Evolutionary conservation across 2,329 filamentous ascomycete genomes (phyloP).

Genomic region (Scytalidium sp.): DNA sequence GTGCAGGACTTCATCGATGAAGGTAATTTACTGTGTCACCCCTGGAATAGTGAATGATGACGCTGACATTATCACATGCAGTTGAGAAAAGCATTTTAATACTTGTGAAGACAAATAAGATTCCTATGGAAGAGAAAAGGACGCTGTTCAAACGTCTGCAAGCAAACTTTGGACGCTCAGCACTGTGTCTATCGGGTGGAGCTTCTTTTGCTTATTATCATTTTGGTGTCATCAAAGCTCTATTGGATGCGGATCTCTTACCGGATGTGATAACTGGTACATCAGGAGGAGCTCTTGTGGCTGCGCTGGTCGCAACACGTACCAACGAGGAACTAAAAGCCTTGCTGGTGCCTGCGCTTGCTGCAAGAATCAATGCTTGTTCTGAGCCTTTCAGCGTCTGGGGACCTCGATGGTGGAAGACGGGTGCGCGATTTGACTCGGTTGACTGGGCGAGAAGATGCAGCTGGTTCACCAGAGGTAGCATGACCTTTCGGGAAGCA

Average conservation of each 20-base stretch:
- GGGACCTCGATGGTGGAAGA: slow-evolving; percentile 83
- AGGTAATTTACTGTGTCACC: slow-evolving; percentile 42
- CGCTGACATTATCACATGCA: slow-evolving; percentile 26
- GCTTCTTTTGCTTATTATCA: slow-evolving; percentile 97
- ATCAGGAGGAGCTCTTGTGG: slow-evolving; percentile 88
- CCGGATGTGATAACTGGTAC: slow-evolving; percentile 96
- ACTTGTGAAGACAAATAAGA: slow-evolving; percentile 63
- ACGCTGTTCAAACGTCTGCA: slow-evolving; percentile 82
- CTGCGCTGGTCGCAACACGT: slow-evolving; percentile 80
- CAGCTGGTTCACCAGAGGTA: slow-evolving; percentile 88
- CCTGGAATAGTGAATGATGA: background rate
- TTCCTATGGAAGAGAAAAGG: slow-evolving; percentile 72
- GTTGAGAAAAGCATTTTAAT: slow-evolving; percentile 66
- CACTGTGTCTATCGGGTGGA: slow-evolving; percentile 88
- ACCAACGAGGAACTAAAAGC: slow-evolving; percentile 88
- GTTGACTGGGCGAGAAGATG: slow-evolving; percentile 84
- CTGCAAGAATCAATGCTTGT: slow-evolving; percentile 80
- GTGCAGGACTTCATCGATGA: slow-evolving; percentile 91
- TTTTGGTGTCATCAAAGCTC: slow-evolving; percentile 85
- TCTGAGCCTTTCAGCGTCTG: slow-evolving; percentile 74
- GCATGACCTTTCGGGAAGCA: slow-evolving; percentile 91
- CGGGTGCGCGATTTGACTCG: slow-evolving; percentile 90
- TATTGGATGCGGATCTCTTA: slow-evolving; percentile 80
- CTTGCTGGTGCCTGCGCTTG: slow-evolving; percentile 83
- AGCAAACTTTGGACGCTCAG: slow-evolving; percentile 89